Percentiles rank a stretch among this genome's conserved stretches.
Evolutionary conservation across 2,329 filamentous ascomycete genomes (phyloP).

Genomic region (Beauveria asiatica): DNA sequence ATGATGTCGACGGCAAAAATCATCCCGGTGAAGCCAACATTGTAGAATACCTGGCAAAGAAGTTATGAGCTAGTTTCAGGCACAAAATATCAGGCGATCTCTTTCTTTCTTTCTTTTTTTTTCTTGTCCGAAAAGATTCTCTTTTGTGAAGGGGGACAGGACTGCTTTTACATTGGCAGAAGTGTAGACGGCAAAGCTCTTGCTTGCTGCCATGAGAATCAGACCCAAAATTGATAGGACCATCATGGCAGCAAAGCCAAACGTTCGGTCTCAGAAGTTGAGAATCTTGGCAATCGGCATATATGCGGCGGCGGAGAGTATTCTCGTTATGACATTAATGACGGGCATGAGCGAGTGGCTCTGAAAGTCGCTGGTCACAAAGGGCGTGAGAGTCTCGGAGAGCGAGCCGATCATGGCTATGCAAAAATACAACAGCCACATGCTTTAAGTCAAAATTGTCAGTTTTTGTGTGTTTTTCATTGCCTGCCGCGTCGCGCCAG

Average conservation of each 20-base stretch:
- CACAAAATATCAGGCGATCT: accelerated
- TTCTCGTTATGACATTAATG: conserved; percentile 32
- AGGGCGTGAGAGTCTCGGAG: neutral
- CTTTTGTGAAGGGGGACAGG: too few relatives aligned
- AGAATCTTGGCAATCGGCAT: conserved; percentile 29
- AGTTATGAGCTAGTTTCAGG: conserved; percentile 13
- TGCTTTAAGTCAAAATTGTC: neutral
- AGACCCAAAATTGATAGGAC: conserved; percentile 32
- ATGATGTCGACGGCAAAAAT: conserved; percentile 23
- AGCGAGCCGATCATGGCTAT: conserved; percentile 7
- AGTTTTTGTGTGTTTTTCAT: neutral
- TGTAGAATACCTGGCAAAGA: conserved; percentile 44
- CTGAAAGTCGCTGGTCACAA: conserved; percentile 2
- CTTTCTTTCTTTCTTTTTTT: neutral
- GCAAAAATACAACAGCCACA: conserved; percentile 11
- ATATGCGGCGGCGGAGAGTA: conserved; percentile 18
- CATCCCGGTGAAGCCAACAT: conserved; percentile 34
- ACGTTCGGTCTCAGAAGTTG: conserved; percentile 29
- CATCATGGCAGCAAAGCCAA: conserved; percentile 26
- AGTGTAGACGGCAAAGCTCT: conserved; percentile 38
- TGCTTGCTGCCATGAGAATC: conserved; percentile 49
- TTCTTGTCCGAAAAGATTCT: neutral
- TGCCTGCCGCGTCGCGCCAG: neutral
- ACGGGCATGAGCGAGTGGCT: conserved; percentile 10
- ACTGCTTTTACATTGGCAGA: conserved; percentile 15